phyloP scores from a whole-genome alignment of 2,329 filamentous ascomycete genomes.

The Shiraia sp. region DNA sequence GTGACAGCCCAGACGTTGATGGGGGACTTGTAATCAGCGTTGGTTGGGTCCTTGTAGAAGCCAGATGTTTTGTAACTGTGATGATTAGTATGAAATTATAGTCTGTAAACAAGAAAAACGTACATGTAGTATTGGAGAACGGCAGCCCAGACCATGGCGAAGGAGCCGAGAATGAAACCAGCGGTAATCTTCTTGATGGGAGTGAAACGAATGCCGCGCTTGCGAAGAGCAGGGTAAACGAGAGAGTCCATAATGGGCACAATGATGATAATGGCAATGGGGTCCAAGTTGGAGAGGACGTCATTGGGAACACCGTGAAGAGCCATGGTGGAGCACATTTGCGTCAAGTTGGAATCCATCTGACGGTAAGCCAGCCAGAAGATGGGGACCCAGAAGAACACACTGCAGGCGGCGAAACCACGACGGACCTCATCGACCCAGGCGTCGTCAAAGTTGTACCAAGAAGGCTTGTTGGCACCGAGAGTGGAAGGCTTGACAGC shows the following conservation, averaged over 20 bases:
- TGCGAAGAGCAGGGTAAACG: slow-evolving; percentile 70
- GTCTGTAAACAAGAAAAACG: not conserved
- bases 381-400: slow-evolving; percentile 63
- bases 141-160: slow-evolving; percentile 63
- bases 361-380: slow-evolving; percentile 73
- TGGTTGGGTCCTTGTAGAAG: slow-evolving; percentile 46
- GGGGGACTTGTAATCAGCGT: slow-evolving; percentile 43
- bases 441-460: slow-evolving; percentile 80
- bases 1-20: slow-evolving; percentile 61
- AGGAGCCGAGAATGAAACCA: slow-evolving; percentile 68
- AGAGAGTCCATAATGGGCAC: slow-evolving; percentile 69
- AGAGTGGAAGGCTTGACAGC: slow-evolving; percentile 66
- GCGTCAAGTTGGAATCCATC: slow-evolving; percentile 66
- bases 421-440: slow-evolving; percentile 81
- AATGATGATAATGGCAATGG: slow-evolving; percentile 74
- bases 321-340: slow-evolving; percentile 69
- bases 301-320: slow-evolving; percentile 77
- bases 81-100: not conserved
- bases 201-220: slow-evolving; percentile 66
- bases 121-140: slow-evolving; percentile 61
- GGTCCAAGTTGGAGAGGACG: slow-evolving; percentile 74
- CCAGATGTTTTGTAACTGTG: slow-evolving; percentile 56
- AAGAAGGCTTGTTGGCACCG: slow-evolving; percentile 59
- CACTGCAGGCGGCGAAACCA: slow-evolving; percentile 52
- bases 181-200: slow-evolving; percentile 76